phyloP scores from a whole-genome alignment of 306 rosid genomes.

The Aeschynomene evenia region DNA sequence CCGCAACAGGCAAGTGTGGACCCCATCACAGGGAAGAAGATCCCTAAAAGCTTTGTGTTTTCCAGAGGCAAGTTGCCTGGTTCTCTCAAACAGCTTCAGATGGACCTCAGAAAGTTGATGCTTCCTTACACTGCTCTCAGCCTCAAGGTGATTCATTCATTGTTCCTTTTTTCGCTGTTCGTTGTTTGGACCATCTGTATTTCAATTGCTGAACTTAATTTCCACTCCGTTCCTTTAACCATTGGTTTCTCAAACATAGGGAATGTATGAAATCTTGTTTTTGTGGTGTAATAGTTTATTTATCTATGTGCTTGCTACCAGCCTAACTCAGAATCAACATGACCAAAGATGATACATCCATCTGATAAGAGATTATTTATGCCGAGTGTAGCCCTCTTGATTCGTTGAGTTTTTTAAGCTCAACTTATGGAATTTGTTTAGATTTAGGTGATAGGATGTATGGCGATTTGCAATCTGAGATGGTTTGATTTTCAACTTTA shows the following conservation, averaged over 20 bases:
- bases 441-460: neutral
- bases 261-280: neutral
- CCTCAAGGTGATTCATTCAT: slow-evolving; percentile 50
- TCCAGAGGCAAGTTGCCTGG: slow-evolving; percentile 79
- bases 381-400: neutral
- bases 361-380: neutral
- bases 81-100: slow-evolving; percentile 79
- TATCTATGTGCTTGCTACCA: neutral
- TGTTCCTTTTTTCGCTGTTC: neutral
- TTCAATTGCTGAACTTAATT: neutral
- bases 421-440: neutral
- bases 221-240: too few species aligned
- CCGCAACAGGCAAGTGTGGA: slow-evolving; percentile 55
- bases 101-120: slow-evolving; percentile 90
- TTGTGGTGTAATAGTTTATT: neutral
- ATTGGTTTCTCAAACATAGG: neutral
- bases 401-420: neutral
- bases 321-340: too few species aligned
- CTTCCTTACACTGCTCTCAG: slow-evolving; percentile 83
- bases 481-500: slow-evolving; percentile 1
- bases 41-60: slow-evolving; percentile 87
- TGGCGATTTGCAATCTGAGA: neutral
- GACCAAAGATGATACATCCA: neutral
- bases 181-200: neutral
- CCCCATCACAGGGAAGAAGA: slow-evolving; percentile 87